A percentile compares a stretch with the other conserved stretches of the same genome.
Conservation (phyloP, 2,329 filamentous ascomycete genomes). For the Camptophora hylomeconis region DNA sequence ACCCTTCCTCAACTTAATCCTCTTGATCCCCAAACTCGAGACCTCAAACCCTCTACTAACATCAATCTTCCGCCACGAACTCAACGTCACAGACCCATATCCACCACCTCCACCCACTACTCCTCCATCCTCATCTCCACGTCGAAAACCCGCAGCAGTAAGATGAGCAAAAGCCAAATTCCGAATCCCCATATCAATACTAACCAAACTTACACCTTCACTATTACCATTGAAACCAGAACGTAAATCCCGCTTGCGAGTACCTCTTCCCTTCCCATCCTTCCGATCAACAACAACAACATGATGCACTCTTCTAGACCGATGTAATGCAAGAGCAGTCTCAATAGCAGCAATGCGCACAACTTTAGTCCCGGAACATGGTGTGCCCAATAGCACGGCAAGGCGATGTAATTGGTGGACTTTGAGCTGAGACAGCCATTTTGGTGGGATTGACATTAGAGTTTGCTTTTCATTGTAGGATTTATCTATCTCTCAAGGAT, state of each 20-base stretch:
- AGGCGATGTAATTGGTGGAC: slow-evolving; percentile 43
- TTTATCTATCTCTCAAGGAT: too few relatives aligned
- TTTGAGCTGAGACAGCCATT: too few relatives aligned
- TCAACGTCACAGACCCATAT: too few relatives aligned
- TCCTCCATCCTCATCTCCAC: too few relatives aligned
- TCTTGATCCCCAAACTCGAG: too few relatives aligned
- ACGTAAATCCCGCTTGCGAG: slow-evolving; percentile 70
- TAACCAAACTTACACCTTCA: slow-evolving; percentile 43
- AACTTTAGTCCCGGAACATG: slow-evolving; percentile 46
- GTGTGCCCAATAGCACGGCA: slow-evolving; percentile 47
- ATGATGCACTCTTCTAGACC: slow-evolving; percentile 1
- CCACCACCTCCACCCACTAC: too few relatives aligned
- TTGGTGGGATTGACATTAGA: too few relatives aligned
- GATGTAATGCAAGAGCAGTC: slow-evolving; percentile 19
- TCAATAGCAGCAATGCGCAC: slow-evolving; percentile 40
- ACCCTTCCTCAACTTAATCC: too few relatives aligned
- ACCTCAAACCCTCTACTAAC: too few relatives aligned
- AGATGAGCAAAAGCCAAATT: slow-evolving; percentile 66
- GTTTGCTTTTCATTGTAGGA: too few relatives aligned
- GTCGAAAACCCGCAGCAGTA: slow-evolving; percentile 7
- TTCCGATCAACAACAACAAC: slow-evolving; percentile 32
- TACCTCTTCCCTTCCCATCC: slow-evolving; percentile 73
- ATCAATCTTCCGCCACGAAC: too few relatives aligned
- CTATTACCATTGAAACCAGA: slow-evolving; percentile 3
- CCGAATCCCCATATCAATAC: slow-evolving; percentile 73